phyloP scores from a whole-genome alignment of 805 yeast species.

The Candida multigemmis region DNA sequence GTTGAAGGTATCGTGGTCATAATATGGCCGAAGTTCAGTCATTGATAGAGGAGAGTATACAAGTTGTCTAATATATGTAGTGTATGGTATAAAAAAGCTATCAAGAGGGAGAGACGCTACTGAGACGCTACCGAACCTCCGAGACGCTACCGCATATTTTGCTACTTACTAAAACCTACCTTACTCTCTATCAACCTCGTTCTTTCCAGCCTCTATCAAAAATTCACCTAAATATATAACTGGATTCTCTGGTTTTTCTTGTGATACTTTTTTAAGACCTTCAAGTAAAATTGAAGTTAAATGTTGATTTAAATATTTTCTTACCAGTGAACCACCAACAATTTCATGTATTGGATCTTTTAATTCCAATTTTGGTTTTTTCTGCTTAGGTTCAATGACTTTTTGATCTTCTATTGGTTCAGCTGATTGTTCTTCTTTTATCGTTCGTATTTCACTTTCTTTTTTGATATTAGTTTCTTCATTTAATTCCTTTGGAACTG shows the following conservation, averaged over 20 bases:
- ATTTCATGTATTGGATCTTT: conserved; percentile 35
- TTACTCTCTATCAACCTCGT: not conserved
- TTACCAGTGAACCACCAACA: conserved; percentile 64
- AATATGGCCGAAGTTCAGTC: conserved; percentile 52
- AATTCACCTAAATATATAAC: conserved; percentile 45
- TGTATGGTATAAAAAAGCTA: not conserved
- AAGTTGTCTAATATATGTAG: not conserved
- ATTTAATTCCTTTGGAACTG: not conserved
- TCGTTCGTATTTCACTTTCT: conserved; percentile 1
- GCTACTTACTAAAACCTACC: not conserved
- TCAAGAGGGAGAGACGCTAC: not conserved
- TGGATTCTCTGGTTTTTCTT: conserved; percentile 47
- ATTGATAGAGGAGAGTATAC: conserved; percentile 2
- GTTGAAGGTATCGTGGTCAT: conserved; percentile 58
- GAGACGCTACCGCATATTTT: not conserved
- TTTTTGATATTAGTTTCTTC: not conserved
- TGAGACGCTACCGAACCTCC: not conserved
- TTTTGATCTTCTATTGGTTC: conserved; percentile 2
- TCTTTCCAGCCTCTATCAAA: conserved; percentile 20
- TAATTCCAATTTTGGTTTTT: conserved; percentile 4
- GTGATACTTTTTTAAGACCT: conserved; percentile 51
- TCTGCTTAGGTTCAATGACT: conserved; percentile 1
- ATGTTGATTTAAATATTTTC: conserved; percentile 58
- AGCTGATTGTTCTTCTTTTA: conserved; percentile 2
- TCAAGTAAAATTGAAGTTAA: conserved; percentile 56